Base-by-base conservation (phyloP, 768 basidiomycete genomes). In the Lepiota subincarnata region DNA sequence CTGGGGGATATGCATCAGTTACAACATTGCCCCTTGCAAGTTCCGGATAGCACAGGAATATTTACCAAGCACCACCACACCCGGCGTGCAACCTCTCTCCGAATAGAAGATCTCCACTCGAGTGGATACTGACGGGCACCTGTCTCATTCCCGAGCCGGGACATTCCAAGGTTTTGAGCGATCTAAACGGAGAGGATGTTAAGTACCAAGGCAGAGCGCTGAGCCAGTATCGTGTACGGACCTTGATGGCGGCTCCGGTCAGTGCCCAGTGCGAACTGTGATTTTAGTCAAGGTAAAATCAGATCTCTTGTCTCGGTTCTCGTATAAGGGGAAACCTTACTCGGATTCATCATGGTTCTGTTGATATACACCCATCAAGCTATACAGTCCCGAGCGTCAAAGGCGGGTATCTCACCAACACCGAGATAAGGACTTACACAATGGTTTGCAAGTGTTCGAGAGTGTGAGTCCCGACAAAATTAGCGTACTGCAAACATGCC, bases 361-460 rank as follows among this genome's bases (percentile, higher is more conserved):
- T 42, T 63, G 63, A 53, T 66, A 66, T 14, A 66, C 59, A 12
- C 65, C 60, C 63, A 63, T 66, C 39, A 66, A 58, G 18, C 65
- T 66, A 41, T 47, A 39, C 59, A 11, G 26, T n/a, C 10, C 31
- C 10, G 7, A 41, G 6, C 8, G 35, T 35, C 44, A 42, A 11
- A 31, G 35, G 18, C 43, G 6, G 14, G 3, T 19, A 26, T 14
- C 43, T 3, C 2, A 37, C 34, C 10, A 11, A 31, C 31, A 11
- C 11, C 14, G 28, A 36, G 26, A 34, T 11, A 6, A 39, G n/a
- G 5, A 59, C 63, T 39, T 48, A 62, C 65, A 66, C 57, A 24
- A 66, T 61, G 18, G 59, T 63, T 24, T 66, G 65, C 7, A 66
- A 40, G 16, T 62, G 59, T 44, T 66, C 65, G 1, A 66, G 56